Evolutionary conservation across 1,139 yeast species (phyloP), one percentile per base, ranked within the genome.

Genomic region (Candida tetrigidarum): DNA sequence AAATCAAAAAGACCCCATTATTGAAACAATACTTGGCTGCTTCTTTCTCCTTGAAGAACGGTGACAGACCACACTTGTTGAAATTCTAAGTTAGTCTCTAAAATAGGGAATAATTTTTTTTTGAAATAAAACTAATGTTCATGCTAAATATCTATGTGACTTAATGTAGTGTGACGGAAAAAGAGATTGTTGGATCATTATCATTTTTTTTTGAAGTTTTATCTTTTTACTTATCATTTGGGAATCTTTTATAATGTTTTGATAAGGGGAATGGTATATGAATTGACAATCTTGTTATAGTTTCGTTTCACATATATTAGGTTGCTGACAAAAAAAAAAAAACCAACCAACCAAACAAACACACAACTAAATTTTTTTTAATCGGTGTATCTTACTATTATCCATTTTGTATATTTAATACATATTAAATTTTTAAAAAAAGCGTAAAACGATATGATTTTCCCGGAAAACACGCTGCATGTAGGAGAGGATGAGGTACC

Each of bases 61-160:
- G 99, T 78, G 99, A 93, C 84, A 91, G 82, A 79, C 99, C 99
- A 70, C 99, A 93, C 80, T 87, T 89, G 76, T 91, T 93, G 86
- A 90, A 89, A 83, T 93, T 93, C 78, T 93, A 90, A 86, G 46
- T 49, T 48, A 42, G 57, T 25, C 43, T 20, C 20, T 20, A 18
- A 29, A 33, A 26, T 12, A 15, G 32, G 15, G 12, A 25, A 35
- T 30, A 30, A 26, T 39, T 20, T 36, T n/a, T n/a, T n/a, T n/a
- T n/a, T n/a, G n/a, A 22, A 16, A 12, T 19, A 37, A 37, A 22
- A 37, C 36, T 18, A 19, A 32, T 37, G 40, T 37, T 37, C 40
- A 37, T 37, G 40, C 14, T 37, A 37, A 37, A 37, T 37, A 28
- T 27, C 40, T 28, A 37, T 37, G 34, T 28, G 40, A n/a, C 35